Percentiles rank a stretch among this genome's conserved stretches.
phyloP scores from a whole-genome alignment of 495 filamentous ascomycete genomes.

The Cenococcum geophilum region DNA sequence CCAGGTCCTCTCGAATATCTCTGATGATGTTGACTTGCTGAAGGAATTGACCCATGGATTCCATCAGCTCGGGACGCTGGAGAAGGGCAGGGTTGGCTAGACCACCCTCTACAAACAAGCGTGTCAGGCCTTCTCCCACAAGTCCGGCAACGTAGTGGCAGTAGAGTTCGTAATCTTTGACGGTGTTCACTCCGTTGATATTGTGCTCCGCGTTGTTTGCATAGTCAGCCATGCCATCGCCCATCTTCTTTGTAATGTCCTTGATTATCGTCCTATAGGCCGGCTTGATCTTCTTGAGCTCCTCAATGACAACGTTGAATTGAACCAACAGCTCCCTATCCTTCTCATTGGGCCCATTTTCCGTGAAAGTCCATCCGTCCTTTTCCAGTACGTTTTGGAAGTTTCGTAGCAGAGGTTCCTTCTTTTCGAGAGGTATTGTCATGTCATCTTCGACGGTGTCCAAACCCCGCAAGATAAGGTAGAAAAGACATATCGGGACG shows the following conservation, averaged over 20 bases:
- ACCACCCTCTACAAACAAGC: constrained; percentile 79
- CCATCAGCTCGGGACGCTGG: constrained; percentile 70
- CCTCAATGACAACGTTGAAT: constrained; percentile 77
- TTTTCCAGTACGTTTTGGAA: constrained; percentile 72
- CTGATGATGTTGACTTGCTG: constrained; percentile 99
- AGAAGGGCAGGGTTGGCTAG: constrained; percentile 82
- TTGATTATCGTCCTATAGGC: constrained; percentile 80
- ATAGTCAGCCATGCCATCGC: constrained; percentile 97
- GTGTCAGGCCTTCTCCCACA: constrained; percentile 88
- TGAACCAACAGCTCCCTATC: constrained; percentile 86
- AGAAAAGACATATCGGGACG: constrained; percentile 87
- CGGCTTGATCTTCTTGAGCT: constrained; percentile 85
- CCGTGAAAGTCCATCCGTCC: constrained; percentile 85
- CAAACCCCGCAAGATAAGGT: constrained; percentile 79
- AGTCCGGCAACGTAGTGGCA: constrained; percentile 97
- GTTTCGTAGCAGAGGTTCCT: constrained; percentile 78
- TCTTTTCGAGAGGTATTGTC: constrained; percentile 71
- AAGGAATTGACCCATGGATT: constrained; percentile 94
- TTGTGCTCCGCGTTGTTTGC: constrained; percentile 74
- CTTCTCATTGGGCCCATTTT: constrained; percentile 86
- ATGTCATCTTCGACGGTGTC: constrained; percentile 99
- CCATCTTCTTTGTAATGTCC: constrained; percentile 94
- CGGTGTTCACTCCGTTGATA: constrained; percentile 68
- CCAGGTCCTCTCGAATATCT: constrained; percentile 82
- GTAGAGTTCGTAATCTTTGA: constrained; percentile 88